Base-by-base conservation (phyloP, 2,329 filamentous ascomycete species). In the Fusarium sp. region DNA sequence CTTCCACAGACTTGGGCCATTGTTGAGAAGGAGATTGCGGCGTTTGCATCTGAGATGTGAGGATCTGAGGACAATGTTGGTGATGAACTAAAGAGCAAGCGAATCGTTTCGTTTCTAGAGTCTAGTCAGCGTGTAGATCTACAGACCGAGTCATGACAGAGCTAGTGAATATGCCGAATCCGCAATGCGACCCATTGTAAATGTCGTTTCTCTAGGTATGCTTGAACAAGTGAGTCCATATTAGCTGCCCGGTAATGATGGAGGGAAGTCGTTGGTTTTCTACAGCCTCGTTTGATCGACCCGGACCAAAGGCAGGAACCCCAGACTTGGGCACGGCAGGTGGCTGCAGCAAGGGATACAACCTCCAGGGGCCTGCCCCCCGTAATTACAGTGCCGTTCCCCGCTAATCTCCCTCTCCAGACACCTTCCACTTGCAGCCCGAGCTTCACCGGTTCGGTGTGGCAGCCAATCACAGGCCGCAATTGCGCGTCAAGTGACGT, bases 1-100 rank as follows among this genome's bases (percentile, higher is more conserved):
- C 52, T 62, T 23, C 70, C 60, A 5, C 67, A 72, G 18, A 65
- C 73, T 15, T 81, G 79, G 78, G 62, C 36, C 23, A 60, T 63
- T 30, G 73, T 78, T 5, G 76, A 77, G 64, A 69, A 76, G 59
- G 68, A 65, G 39, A 28, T 67, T 15, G 30, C 31, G 23, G 30
- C 36, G 9, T 16, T 59, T 36, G 55, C 36, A 16, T 10, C 44
- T 40, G 44, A 57, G 48, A 37, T 16, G 15, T 51, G 48, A 51
- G 5, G 30, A 5, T 23, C 12, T 34, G 31, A 34, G 31, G 8
- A 34, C 8, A 34, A 34, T 36, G 34, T 36, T 36, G 9, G 34
- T 36, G 10, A 36, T 36, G 34, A 23, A 23, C 23, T 23, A 23
- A 23, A 23, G 23, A 23, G 47, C 31, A 13, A 31, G 16, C 31